Base-by-base conservation (phyloP, 192 early-diverging fungal species). In the Rhizoclosmatium globosum region DNA sequence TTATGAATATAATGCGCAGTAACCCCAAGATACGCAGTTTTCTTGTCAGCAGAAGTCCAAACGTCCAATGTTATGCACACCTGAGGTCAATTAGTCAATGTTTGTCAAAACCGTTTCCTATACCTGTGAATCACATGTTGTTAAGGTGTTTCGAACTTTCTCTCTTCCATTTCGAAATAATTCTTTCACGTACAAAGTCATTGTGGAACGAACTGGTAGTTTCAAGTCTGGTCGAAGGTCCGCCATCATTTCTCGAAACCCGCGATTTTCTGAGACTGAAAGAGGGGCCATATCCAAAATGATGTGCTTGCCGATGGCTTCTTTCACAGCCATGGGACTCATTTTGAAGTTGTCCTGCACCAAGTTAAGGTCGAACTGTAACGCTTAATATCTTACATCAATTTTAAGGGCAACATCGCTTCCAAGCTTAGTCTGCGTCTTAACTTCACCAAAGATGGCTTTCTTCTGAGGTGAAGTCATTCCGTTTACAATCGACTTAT, bases 201-300 rank as follows among this genome's bases (percentile, higher is more conserved):
- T 57, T 13, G 56, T 57, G n/a, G 56, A 57, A 57, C 56, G n/a
- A 57, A n/a, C 56, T 57, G 56, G 56, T 57, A 57, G 56, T 57
- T 57, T 57, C 56, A 57, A n/a, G n/a, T 57, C 56, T 13, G 56
- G 56, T 13, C 56, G n/a, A n/a, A 57, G 9, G n/a, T 57, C 56
- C 9, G 56, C 56, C 9, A 57, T 13, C 56, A 57, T 57, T 57
- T 57, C n/a, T 9, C 56, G n/a, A n/a, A 57, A 57, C 11, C 56
- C 56, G n/a, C n/a, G 11, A 57, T 9, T 13, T 57, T 57, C 56
- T 13, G n/a, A 9, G n/a, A 57, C n/a, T 9, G 9, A 13, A 9
- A 57, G n/a, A 57, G 56, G 56, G n/a, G 11, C 56, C 56, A 57
- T 57, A n/a, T 57, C 56, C 9, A 9, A 57, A n/a, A 57, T 57